These are phyloP conservation scores for Arabidopsis suecica DNA, from an alignment of 345 rosid genomes.

Conservation along the genomic window DNA sequence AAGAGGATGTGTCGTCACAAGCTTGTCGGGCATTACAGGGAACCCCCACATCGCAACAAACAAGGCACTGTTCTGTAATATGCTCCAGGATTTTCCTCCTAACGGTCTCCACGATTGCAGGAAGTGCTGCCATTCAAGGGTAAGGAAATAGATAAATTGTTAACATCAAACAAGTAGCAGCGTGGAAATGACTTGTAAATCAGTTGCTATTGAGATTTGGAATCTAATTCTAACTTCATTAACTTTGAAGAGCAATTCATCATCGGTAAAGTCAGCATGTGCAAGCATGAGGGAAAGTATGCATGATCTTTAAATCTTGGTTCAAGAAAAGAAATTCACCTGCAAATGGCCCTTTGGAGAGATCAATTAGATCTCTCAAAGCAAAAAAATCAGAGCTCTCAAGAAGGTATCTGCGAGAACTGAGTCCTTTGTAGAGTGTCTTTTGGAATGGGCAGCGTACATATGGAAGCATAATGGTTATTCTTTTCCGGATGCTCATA, in stretches of 20 bases:
- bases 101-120: conserved; percentile 80
- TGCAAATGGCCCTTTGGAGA: conserved; percentile 97
- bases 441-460: conserved; percentile 89
- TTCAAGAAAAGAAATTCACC: conserved; percentile 53
- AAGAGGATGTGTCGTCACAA: conserved; percentile 87
- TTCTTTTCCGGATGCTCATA: conserved; percentile 69
- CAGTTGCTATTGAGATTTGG: conserved; percentile 24
- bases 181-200: background rate
- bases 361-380: conserved; percentile 89
- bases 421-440: conserved; percentile 81
- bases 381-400: conserved; percentile 94
- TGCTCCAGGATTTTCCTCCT: conserved; percentile 82
- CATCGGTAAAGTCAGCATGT: conserved; percentile 19
- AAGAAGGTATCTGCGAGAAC: conserved; percentile 88
- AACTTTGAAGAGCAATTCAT: conserved; percentile 16
- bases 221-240: conserved; percentile 17
- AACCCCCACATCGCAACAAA: conserved; percentile 93
- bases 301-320: background rate
- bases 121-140: conserved; percentile 63
- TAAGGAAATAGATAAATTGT: conserved; percentile 6
- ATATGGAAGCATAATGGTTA: conserved; percentile 80
- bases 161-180: conserved; percentile 18
- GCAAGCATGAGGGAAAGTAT: background rate
- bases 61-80: conserved; percentile 81
- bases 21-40: conserved; percentile 90